Conservation (phyloP, 192 early-diverging fungal species). For the Backusella sp. region DNA sequence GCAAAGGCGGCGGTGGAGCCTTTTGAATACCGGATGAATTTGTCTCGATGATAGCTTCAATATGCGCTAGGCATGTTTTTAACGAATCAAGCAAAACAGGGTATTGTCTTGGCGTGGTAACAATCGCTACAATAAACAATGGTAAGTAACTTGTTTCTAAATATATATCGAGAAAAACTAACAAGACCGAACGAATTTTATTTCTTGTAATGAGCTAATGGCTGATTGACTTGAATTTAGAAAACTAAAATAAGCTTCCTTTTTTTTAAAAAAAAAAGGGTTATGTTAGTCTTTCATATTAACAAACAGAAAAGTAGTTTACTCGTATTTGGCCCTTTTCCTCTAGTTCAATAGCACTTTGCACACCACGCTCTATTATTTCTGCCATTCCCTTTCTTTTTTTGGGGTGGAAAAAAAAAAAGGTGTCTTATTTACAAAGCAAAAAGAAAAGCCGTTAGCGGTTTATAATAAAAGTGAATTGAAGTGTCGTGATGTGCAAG, state of each 20-base stretch:
- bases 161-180: slow-evolving; percentile 13
- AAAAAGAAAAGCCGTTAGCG: not conserved
- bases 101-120: slow-evolving; percentile 28
- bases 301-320: not conserved
- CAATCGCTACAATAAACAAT: slow-evolving; percentile 20
- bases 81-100: slow-evolving; percentile 16
- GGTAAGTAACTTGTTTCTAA: not conserved
- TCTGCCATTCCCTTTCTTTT: not conserved
- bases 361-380: slow-evolving; percentile 29
- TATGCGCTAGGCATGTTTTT: slow-evolving; percentile 24
- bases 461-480: not conserved
- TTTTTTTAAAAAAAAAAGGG: not conserved
- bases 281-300: slow-evolving; percentile 6
- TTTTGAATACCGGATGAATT: slow-evolving; percentile 20
- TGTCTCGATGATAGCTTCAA: slow-evolving; percentile 24
- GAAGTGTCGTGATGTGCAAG: not conserved
- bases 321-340: slow-evolving; percentile 34
- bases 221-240: slow-evolving; percentile 44
- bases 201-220: slow-evolving; percentile 45
- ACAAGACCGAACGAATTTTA: slow-evolving; percentile 62
- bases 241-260: slow-evolving; percentile 59
- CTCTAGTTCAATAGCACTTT: slow-evolving; percentile 26
- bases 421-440: not conserved
- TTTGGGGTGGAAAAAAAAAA: too few species aligned
- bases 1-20: slow-evolving; percentile 39